A percentile compares a stretch with the other conserved stretches of the same genome.
Evolutionary conservation across 1,139 yeast genomes (phyloP).

Genomic region (Debaryomyces subglobosus): DNA sequence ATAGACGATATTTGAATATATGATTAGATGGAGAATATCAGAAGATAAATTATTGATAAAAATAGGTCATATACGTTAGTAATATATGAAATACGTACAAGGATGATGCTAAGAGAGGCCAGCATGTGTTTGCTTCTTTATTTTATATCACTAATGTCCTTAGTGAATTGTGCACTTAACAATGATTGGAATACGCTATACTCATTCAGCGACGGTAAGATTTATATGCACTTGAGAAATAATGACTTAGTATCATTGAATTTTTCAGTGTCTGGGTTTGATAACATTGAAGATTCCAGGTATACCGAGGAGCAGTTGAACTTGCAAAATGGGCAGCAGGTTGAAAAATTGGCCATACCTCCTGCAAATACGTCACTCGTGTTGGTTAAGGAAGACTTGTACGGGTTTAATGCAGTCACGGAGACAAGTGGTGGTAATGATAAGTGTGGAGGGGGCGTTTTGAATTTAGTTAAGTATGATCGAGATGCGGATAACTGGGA

Average conservation of each 20-base stretch:
- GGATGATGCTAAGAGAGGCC: slow-evolving; percentile 1
- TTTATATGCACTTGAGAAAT: slow-evolving; percentile 40
- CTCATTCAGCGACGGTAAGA: slow-evolving; percentile 35
- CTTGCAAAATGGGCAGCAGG: slow-evolving; percentile 23
- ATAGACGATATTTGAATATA: not conserved
- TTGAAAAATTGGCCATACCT: slow-evolving; percentile 30
- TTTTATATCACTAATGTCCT: not conserved
- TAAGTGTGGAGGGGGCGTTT: slow-evolving; percentile 32
- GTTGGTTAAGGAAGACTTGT: slow-evolving; percentile 31
- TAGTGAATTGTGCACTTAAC: not conserved
- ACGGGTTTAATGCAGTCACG: slow-evolving; percentile 27
- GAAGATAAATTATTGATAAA: not conserved
- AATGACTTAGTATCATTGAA: slow-evolving; percentile 39
- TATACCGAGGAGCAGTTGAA: slow-evolving; percentile 16
- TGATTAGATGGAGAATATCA: not conserved
- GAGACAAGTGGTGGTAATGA: slow-evolving; percentile 18
- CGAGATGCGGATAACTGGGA: slow-evolving; percentile 26
- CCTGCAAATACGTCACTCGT: slow-evolving; percentile 39
- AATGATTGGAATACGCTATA: slow-evolving; percentile 39
- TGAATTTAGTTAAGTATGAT: slow-evolving; percentile 30
- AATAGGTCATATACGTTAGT: not conserved
- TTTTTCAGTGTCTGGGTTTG: slow-evolving; percentile 38
- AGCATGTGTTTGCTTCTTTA: slow-evolving; percentile 1
- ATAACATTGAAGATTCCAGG: slow-evolving; percentile 12
- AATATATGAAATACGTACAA: not conserved